Evolutionary conservation across 139 green algal genomes (phyloP), one percentile per base, ranked within the genome.

Genomic region (Chlorella sp.): DNA sequence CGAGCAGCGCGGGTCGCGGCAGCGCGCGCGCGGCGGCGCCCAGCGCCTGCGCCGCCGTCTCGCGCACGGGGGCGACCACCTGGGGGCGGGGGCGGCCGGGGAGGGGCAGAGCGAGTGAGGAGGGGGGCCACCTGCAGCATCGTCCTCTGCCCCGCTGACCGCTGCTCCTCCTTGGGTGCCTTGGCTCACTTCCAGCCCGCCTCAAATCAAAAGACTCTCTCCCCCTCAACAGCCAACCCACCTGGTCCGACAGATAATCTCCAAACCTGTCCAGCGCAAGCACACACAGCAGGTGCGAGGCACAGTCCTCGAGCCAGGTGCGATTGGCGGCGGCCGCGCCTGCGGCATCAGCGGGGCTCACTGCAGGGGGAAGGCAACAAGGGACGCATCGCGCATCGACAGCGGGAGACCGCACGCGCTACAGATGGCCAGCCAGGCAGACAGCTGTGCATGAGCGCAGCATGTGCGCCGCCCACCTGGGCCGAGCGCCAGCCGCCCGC

Each of bases 1-100:
- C 31, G 23, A 77, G 51, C 58, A 94, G 55, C 40, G 69, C 8
- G 43, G 53, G 7, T 50, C 43, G 25, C 0, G 73, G 53, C 36
- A 94, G 69, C 15, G 79, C 50, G 46, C 77, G 77, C 21, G 46
- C 50, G 0, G 87, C 86, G 17, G 88, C 84, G 35, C 91, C 96
- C 58, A 99, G 84, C 21, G 93, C 94, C 84, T 99, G 96, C 19
- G 93, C 94, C 9, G 90, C 89, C 17, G 95, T 98, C 87, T 99
- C 96, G 23, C 94, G 82, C 41, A 98, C 93, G 0, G 95, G 95
- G 2, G 92, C 94, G 41, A 96, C 92, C 35, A 94, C 93, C 86
- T 93, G 85, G 21, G 27, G n/a, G 42, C 23, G 11, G 70, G 40
- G 29, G 6, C 15, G 40, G 38, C 23, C 62, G 40, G 29, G 38